These are phyloP conservation scores for Cystobasidiaceae sp. DNA, from an alignment of 1,284 basidiomycete genomes.

Conservation along the genomic window DNA sequence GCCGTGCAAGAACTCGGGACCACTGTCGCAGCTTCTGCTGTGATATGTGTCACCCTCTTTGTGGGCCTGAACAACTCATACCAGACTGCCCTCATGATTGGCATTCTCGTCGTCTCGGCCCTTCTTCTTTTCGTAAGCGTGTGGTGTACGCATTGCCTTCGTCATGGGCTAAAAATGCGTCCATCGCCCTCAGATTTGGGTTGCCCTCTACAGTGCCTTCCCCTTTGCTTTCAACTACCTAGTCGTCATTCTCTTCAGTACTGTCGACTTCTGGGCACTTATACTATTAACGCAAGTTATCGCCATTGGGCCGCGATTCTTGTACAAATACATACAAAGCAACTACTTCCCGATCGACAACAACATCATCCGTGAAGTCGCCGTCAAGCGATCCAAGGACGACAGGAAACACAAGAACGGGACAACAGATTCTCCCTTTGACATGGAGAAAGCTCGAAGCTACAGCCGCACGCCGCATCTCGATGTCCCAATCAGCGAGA, in stretches of 20 bases:
- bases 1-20: constrained; percentile 82
- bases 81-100: constrained; percentile 82
- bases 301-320: constrained; percentile 58
- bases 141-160: too few relatives aligned
- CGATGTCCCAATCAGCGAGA: too few relatives aligned
- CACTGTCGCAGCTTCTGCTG: constrained; percentile 77
- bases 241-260: constrained; percentile 66
- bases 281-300: constrained; percentile 63
- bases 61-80: constrained; percentile 84
- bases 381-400: not conserved
- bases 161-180: too few relatives aligned
- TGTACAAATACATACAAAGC: constrained; percentile 60
- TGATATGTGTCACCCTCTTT: constrained; percentile 60
- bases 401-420: not conserved
- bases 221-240: constrained; percentile 25
- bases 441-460: too few relatives aligned
- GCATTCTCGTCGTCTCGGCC: constrained; percentile 71
- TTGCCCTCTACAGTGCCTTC: constrained; percentile 65
- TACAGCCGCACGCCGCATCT: too few relatives aligned
- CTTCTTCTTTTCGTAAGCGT: constrained; percentile 56
- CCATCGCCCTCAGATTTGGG: constrained; percentile 71
- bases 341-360: constrained; percentile 69
- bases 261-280: constrained; percentile 74
- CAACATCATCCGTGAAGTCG: constrained; percentile 81
- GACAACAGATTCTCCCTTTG: too few relatives aligned